Base-by-base conservation (phyloP, 1,284 basidiomycete genomes). In the Cryptococcus floricola region DNA sequence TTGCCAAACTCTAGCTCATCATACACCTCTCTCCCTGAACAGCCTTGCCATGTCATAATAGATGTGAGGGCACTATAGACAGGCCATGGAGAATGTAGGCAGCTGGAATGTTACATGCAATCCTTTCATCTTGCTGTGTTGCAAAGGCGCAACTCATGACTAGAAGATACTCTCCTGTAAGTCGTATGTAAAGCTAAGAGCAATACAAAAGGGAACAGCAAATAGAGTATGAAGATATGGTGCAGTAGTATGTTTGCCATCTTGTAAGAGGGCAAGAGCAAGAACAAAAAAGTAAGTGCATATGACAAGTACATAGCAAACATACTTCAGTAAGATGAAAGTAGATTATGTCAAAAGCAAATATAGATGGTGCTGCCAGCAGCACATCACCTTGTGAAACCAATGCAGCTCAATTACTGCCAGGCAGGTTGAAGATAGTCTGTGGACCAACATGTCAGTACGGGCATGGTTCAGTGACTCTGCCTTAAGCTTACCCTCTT, bases 401-500 rank as follows among this genome's bases (percentile, higher is more conserved):
- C 7, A 9, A 10, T 46, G 5, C 14, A 19, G 6, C 18, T 31
- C 27, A 18, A 39, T 39, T 23, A 49, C 18, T 18, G 10, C 48
- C 48, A 39, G 5, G 16, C 7, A 23, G 48, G 48, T 38, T 25
- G 10, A 8, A 49, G 31, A 23, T 49, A 49, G 16, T 49, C 48
- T 49, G 19, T 23, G 19, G 16, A 42, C 9, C 42, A 1, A 5
- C 46, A 28, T 25, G 13, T 27, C 31, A 48, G 18, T 14, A 5
- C 25, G 7, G 7, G 13, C 13, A 13, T 23, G 28, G 12, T 13
- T 7, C 18, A 47, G 0, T 9, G 19, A 39, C 5, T 16, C 18
- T 39, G 31, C 6, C 37, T 42, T 34, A 27, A 38, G 37, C 23
- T n/a, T 53, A 14, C 25, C 16, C 19, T 62, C 58, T 34, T 56